Base-by-base conservation (phyloP, 108 stramenopile species). In the Pseudonitzschia delicatissima region DNA sequence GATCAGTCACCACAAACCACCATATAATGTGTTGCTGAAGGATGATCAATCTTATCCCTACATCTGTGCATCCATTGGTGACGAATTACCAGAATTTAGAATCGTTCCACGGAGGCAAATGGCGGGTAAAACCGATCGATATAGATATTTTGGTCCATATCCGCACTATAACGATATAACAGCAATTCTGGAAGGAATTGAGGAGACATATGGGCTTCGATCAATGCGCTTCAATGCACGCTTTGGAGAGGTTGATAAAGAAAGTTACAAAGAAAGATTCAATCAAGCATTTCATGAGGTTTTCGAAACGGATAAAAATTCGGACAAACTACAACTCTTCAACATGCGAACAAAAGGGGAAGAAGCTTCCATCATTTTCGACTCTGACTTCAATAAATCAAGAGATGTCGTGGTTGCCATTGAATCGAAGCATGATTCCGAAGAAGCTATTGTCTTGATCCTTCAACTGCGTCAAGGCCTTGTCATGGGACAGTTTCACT, bases 21-120 rank as follows among this genome's bases (percentile, higher is more conserved):
- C 73, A 0, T 89, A 84, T 72, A 89, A 86, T 62, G 83, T 86
- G 5, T 57, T 82, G 18, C 44, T 89, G 64, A 84, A 84, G 73
- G 88, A 89, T 65, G 88, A 89, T 62, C 63, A 72, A 34, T 66
- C 74, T 13, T 84, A 84, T 63, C 88, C 88, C 11, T 89, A 86
- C 68, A 84, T 89, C 17, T 85, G 84, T 62, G 87, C 87, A 15
- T 72, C 82, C 17, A 51, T 85, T 11, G 82, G 82, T 17, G 82
- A 85, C 47, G 51, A 39, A 26, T 73, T 73, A 21, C 87, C 87
- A 12, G 58, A 34, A 28, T 83, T 85, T 21, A 49, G 50, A 13
- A 72, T 72, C 9, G 80, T 77, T n/a, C 84, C 87, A n/a, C 66
- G 69, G 17, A 35, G 57, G 26, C 45, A 72, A 23, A 47, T 45